Conservation (phyloP, 768 basidiomycete species). For the Mycena haematopus region DNA sequence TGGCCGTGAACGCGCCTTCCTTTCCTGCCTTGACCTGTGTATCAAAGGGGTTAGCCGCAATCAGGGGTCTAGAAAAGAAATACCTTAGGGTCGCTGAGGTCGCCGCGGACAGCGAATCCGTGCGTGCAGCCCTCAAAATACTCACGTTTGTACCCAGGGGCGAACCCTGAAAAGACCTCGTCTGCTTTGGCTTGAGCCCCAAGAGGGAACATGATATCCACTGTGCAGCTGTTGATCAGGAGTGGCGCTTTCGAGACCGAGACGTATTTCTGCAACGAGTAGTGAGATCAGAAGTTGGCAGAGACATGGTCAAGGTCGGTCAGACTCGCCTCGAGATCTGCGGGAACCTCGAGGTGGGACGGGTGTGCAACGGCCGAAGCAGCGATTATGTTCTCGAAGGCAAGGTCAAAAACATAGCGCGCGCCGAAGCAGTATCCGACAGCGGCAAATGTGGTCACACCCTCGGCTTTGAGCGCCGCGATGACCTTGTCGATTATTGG, state of each 20-base stretch:
- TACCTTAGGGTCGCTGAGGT: constrained; percentile 27
- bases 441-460: constrained; percentile 38
- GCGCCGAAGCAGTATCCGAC: constrained; percentile 40
- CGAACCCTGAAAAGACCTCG: constrained; percentile 19
- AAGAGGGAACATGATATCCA: constrained; percentile 14
- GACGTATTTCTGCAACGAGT: constrained; percentile 20
- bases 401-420: constrained; percentile 38
- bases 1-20: constrained; percentile 28
- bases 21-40: constrained; percentile 25
- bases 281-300: too few species aligned
- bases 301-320: too few species aligned
- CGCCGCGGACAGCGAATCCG: constrained; percentile 28
- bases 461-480: constrained; percentile 30
- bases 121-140: constrained; percentile 28
- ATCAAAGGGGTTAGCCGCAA: background rate
- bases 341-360: constrained; percentile 39
- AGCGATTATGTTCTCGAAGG: constrained; percentile 34
- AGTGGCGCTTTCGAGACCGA: constrained; percentile 20
- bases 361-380: constrained; percentile 39
- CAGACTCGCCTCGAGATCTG: constrained; percentile 35
- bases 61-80: too few species aligned
- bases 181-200: constrained; percentile 25
- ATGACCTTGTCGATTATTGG: constrained; percentile 37
- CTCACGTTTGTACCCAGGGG: constrained; percentile 28
- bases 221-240: constrained; percentile 29